These are phyloP conservation scores for Phytophthora litchii DNA, from an alignment of 352 stramenopile species.

Conservation along the genomic window DNA sequence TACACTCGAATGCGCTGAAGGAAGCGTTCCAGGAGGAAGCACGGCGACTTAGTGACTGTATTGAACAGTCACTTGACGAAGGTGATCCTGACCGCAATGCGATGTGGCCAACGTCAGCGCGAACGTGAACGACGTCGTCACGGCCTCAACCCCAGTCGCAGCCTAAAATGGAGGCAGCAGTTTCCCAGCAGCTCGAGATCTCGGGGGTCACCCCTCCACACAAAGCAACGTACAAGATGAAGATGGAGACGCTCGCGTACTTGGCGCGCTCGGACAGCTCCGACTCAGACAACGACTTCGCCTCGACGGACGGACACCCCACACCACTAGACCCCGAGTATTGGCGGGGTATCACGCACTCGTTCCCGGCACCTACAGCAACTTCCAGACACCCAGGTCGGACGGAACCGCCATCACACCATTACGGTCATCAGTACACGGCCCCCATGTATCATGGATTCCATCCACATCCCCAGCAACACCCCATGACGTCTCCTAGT, in stretches of 20 bases:
- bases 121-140: no score
- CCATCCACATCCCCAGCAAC: conserved; percentile 11
- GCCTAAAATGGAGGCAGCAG: no score
- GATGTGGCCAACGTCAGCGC: no score
- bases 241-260: conserved; percentile 51
- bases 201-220: no score
- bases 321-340: conserved; percentile 76
- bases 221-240: conserved; percentile 5
- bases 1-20: no score
- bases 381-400: conserved; percentile 15
- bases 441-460: conserved; percentile 27
- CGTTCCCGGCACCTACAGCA: conserved; percentile 16
- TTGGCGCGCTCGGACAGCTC: conserved; percentile 44
- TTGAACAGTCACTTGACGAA: no score
- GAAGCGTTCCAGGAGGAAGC: no score
- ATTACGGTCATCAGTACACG: conserved; percentile 15
- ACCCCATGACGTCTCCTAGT: conserved; percentile 21
- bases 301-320: conserved; percentile 35
- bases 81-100: no score
- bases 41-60: no score
- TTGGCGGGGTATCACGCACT: conserved; percentile 76
- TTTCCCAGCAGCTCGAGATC: no score
- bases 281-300: conserved; percentile 40
- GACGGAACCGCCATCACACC: conserved; percentile 13
- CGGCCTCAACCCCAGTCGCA: no score